Evolutionary conservation across 331 rosid species (phyloP), one percentile per base, ranked within the genome.

Genomic region (Arachis monticola): DNA sequence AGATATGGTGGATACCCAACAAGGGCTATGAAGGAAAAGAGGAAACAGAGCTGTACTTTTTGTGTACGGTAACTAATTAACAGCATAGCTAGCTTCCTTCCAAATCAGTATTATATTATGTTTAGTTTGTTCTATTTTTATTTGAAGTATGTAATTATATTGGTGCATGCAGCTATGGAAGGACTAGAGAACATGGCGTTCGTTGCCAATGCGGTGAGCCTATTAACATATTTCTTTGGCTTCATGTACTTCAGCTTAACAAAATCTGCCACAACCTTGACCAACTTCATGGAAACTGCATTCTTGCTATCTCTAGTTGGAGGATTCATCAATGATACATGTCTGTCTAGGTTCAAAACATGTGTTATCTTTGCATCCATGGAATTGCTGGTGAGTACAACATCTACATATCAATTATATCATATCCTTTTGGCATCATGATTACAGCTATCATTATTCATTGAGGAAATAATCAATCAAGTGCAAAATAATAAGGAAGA

Each of bases 111-210:
- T 58, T 57, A 35, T 79, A 64, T 12, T 73, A 60, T 47, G 47
- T 50, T 52, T 55, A 48, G 30, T 27, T 27, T 27, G 30, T 27
- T 27, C 1, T 27, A 27, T 27, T 27, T 27, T 27, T 27, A 69
- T 78, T 38, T 65, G 53, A 41, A 58, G 38, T 45, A 46, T 73
- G 2, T 5, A 52, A 38, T 38, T 3, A 38, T 38, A 69, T 70
- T 5, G 68, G 68, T 78, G 59, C 35, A 47, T 57, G 87, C 86
- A 93, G 93, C 85, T 35, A 87, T 80, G 77, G 93, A 88, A 79
- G 97, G 97, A 55, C 77, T 88, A 1, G 97, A 93, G 80, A 91
- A 87, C 82, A 86, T 93, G 97, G 91, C 96, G 1, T 90, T 87
- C 27, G 59, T 91, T 35, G 77, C 96, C 5, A 76, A 45, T 57